A percentile compares a stretch with the other conserved stretches of the same genome.
phyloP scores from a whole-genome alignment of 345 rosid genomes.

The Angophora floribunda region DNA sequence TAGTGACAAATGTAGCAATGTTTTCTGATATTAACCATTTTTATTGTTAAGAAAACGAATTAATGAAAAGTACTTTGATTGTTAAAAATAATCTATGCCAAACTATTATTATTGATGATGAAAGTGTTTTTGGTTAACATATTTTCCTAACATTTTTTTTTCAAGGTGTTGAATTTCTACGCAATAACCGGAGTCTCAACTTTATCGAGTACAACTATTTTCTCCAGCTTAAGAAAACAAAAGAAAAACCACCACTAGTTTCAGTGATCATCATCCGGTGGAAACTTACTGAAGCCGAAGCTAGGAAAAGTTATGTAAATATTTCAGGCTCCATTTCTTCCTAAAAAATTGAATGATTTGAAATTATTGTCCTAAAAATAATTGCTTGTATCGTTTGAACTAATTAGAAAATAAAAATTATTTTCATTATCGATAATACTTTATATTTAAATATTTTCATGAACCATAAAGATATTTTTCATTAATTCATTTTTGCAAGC shows the following conservation, averaged over 20 bases:
- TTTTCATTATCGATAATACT: background rate
- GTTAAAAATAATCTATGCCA: background rate
- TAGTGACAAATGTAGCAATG: background rate
- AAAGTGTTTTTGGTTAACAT: background rate
- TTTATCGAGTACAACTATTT: background rate
- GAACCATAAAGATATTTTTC: background rate
- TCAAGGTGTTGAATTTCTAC: background rate
- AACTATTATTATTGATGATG: background rate
- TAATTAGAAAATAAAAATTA: background rate
- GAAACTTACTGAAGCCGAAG: background rate
- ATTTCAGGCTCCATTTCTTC: background rate
- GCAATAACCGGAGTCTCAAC: background rate
- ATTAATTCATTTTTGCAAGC: background rate
- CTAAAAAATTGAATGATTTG: background rate
- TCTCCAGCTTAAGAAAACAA: background rate
- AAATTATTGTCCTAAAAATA: background rate
- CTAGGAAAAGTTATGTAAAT: background rate
- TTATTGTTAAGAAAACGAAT: background rate
- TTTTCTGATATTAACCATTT: background rate
- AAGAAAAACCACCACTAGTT: background rate
- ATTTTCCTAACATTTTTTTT: background rate
- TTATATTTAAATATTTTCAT: background rate
- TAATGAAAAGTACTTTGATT: background rate
- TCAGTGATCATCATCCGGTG: background rate
- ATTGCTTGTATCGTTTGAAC: background rate